Evolutionary conservation across 106 monocot genomes (phyloP).

Genomic region (Ottelia alismoides): DNA sequence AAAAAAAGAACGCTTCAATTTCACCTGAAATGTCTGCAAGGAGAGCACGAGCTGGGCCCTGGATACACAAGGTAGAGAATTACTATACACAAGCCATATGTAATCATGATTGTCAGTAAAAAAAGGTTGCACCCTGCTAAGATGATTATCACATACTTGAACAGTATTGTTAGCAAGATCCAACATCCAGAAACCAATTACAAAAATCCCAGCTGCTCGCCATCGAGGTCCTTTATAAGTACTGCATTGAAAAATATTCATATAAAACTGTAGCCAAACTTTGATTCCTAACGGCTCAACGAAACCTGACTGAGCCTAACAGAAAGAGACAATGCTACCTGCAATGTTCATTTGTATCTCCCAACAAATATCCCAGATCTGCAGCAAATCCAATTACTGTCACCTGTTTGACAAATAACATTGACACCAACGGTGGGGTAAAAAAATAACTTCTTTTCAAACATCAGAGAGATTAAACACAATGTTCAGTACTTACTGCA

Average conservation of each 20-base stretch:
- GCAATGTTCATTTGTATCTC: slow-evolving; percentile 84
- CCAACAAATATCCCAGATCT: slow-evolving; percentile 77
- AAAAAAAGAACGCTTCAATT: slow-evolving; percentile 4
- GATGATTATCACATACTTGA: slow-evolving; percentile 36
- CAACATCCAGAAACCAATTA: slow-evolving; percentile 96
- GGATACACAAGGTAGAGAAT: slow-evolving; percentile 5
- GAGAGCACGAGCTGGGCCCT: slow-evolving; percentile 99
- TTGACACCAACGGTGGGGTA: too few relatives aligned
- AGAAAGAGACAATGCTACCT: slow-evolving; percentile 35
- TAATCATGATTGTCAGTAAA: background rate
- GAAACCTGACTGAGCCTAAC: background rate
- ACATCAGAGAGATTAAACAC: too few relatives aligned
- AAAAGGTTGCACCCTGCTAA: background rate
- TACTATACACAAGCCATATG: too few relatives aligned
- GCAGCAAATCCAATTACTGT: slow-evolving; percentile 92
- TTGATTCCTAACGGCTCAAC: background rate
- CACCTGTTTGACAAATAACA: slow-evolving; percentile 42
- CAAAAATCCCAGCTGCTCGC: slow-evolving; percentile 75
- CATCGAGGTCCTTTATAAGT: slow-evolving; percentile 71
- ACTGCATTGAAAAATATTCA: slow-evolving; percentile 26
- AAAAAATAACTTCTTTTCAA: too few relatives aligned
- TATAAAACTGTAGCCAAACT: background rate
- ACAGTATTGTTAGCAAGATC: slow-evolving; percentile 99
- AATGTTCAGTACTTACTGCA: slow-evolving; percentile 51
- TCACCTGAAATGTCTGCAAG: slow-evolving; percentile 96